Conservation (phyloP, 1,284 basidiomycete species). For the Schizophyllum commune region DNA sequence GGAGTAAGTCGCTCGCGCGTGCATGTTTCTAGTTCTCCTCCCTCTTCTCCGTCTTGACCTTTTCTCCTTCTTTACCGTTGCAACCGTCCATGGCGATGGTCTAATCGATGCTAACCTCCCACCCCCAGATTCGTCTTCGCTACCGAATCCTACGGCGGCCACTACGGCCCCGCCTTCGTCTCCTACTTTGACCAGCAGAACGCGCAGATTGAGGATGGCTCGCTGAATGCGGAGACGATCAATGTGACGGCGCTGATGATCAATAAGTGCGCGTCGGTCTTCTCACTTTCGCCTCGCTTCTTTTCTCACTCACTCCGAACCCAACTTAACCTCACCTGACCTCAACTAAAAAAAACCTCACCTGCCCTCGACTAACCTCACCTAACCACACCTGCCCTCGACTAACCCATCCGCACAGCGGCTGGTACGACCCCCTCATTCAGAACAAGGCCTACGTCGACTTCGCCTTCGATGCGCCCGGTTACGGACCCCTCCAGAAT, state of each 20-base stretch:
- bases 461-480: conserved; percentile 54
- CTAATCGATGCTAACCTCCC: neutral
- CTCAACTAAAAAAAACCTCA: too few relatives aligned
- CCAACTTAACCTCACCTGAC: too few relatives aligned
- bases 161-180: conserved; percentile 59
- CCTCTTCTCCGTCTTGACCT: too few relatives aligned
- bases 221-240: conserved; percentile 36
- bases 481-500: conserved; percentile 53
- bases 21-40: neutral
- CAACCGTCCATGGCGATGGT: too few relatives aligned
- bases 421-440: conserved; percentile 60
- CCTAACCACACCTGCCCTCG: neutral
- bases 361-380: neutral
- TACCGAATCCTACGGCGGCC: conserved; percentile 63
- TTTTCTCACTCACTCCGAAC: too few relatives aligned
- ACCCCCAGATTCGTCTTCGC: conserved; percentile 50
- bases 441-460: conserved; percentile 54
- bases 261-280: conserved; percentile 48
- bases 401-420: conserved; percentile 27
- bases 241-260: conserved; percentile 42
- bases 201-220: conserved; percentile 36
- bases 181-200: conserved; percentile 65
- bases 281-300: too few relatives aligned
- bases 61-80: neutral
- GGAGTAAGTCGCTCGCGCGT: conserved; percentile 31